A percentile compares a stretch with the other conserved stretches of the same genome.
These are phyloP conservation scores for Kalmusia sp. DNA, from an alignment of 2,329 filamentous ascomycete species.

Conservation along the genomic window DNA sequence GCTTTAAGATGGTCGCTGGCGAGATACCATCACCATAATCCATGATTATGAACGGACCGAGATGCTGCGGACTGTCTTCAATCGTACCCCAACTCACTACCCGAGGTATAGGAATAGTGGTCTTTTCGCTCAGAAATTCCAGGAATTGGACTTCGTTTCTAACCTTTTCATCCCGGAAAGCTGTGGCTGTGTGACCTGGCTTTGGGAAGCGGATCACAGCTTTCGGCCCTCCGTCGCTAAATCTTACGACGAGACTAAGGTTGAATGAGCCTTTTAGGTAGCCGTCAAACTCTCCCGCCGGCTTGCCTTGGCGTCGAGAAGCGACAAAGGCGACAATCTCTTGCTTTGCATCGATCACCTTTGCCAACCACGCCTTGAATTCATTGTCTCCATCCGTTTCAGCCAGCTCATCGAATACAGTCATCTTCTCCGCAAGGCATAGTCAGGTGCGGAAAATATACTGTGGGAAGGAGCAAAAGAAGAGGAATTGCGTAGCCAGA, in stretches of 20 bases:
- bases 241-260: conserved; percentile 23
- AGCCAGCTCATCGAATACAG: conserved; percentile 30
- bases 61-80: conserved; percentile 26
- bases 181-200: conserved; percentile 23
- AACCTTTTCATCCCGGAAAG: conserved; percentile 24
- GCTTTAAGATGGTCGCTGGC: conserved; percentile 21
- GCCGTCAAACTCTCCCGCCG: conserved; percentile 19
- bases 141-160: conserved; percentile 26
- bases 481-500: too few species aligned
- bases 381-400: conserved; percentile 28
- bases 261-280: conserved; percentile 32
- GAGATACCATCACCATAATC: conserved; percentile 26
- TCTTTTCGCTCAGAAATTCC: conserved; percentile 21
- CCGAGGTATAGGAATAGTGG: conserved; percentile 22
- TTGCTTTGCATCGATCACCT: conserved; percentile 29
- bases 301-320: conserved; percentile 14
- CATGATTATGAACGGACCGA: conserved; percentile 36
- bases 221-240: conserved; percentile 23
- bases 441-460: conserved; percentile 11
- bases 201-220: conserved; percentile 29
- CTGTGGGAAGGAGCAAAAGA: conserved; percentile 2
- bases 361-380: conserved; percentile 24
- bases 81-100: conserved; percentile 25
- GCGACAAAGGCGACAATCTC: conserved; percentile 26
- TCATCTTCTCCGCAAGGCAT: conserved; percentile 21